Conservation (phyloP, 441 rosid genomes). For the Bocquillonia castaneifolia region DNA sequence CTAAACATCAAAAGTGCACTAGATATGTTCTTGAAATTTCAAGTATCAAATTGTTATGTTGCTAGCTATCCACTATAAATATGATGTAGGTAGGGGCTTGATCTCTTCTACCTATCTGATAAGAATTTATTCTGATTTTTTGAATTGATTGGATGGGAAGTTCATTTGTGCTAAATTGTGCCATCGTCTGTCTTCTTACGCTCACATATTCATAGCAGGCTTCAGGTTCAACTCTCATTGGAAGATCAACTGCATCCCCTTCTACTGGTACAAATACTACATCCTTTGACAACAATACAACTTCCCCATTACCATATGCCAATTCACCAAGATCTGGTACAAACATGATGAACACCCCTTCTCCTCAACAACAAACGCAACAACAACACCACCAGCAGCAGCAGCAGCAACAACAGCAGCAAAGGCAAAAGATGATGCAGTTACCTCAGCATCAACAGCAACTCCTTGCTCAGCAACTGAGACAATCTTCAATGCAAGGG, state of each 20-base stretch:
- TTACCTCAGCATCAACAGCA: constrained; percentile 79
- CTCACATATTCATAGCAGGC: constrained; percentile 36
- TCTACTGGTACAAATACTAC: constrained; percentile 48
- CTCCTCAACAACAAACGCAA: constrained; percentile 79
- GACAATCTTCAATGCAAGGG: constrained; percentile 77
- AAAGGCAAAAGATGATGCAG: constrained; percentile 72
- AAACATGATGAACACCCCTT: constrained; percentile 71
- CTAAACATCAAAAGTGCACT: neutral
- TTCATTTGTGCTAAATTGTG: neutral
- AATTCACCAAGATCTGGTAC: constrained; percentile 88
- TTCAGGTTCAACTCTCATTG: constrained; percentile 66
- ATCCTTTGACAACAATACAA: constrained; percentile 67
- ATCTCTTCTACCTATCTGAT: neutral
- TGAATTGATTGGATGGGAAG: constrained; percentile 3
- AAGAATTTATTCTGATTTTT: neutral
- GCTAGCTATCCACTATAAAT: neutral
- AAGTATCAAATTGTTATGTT: neutral
- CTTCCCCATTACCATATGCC: constrained; percentile 85
- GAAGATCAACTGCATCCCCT: constrained; percentile 91
- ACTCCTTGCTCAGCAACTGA: constrained; percentile 73
- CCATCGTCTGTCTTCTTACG: constrained; percentile 15
- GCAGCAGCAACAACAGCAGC: constrained; percentile 42
- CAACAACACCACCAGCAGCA: constrained; percentile 71
- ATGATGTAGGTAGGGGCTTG: neutral
- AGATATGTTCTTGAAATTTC: neutral